Percentiles rank a stretch among this genome's conserved stretches.
phyloP scores from a whole-genome alignment of 2,329 filamentous ascomycete species.

The Phaeosphaeriaceae sp. region DNA sequence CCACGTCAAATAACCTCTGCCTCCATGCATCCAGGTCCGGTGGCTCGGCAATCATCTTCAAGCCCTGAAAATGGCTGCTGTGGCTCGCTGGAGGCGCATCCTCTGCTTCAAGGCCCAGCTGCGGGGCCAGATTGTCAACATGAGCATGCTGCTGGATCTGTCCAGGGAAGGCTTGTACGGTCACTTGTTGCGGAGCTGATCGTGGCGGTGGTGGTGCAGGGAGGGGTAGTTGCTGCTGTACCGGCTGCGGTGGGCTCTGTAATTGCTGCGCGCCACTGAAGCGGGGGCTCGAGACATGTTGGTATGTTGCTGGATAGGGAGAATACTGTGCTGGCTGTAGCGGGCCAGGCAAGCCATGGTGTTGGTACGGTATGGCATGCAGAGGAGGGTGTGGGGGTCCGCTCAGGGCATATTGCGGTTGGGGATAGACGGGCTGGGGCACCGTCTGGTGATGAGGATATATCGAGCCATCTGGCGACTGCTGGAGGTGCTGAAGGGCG shows the following conservation, averaged over 20 bases:
- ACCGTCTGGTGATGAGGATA: conserved; percentile 32
- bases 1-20: conserved; percentile 75
- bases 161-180: conserved; percentile 16
- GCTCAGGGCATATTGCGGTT: conserved; percentile 26
- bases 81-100: conserved; percentile 53
- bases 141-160: conserved; percentile 19
- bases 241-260: conserved; percentile 19
- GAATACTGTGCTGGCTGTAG: conserved; percentile 25
- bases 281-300: conserved; percentile 31
- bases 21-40: conserved; percentile 74
- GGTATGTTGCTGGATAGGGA: conserved; percentile 29
- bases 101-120: neutral
- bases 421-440: conserved; percentile 46
- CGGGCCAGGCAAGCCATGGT: conserved; percentile 31
- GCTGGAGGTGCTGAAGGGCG: conserved; percentile 38
- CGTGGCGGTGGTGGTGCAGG: conserved; percentile 19
- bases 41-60: conserved; percentile 68
- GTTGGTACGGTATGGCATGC: conserved; percentile 46
- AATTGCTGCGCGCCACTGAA: conserved; percentile 28
- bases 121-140: conserved; percentile 9
- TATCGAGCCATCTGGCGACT: conserved; percentile 32
- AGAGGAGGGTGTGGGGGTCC: conserved; percentile 24
- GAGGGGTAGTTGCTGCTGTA: conserved; percentile 26
- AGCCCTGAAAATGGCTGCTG: conserved; percentile 60
- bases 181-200: conserved; percentile 16